A percentile compares a stretch with the other conserved stretches of the same genome.
Evolutionary conservation across 305 asterid genomes (phyloP).

Genomic region (Lippia alba): DNA sequence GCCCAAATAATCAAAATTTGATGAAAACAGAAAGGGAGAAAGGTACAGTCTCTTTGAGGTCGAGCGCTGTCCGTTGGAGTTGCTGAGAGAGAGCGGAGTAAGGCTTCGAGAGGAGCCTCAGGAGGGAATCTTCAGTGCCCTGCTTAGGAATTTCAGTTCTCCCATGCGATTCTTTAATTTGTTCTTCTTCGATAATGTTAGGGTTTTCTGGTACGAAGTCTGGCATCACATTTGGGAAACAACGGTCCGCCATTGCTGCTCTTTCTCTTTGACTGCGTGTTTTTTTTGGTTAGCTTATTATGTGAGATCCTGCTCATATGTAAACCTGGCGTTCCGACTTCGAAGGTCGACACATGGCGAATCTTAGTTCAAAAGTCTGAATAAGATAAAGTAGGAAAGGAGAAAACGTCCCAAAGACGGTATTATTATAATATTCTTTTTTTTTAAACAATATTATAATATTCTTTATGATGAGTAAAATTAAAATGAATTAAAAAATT

Average conservation of each 20-base stretch:
- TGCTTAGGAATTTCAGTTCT: conserved; percentile 36
- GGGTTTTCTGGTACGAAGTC: conserved; percentile 62
- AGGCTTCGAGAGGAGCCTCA: conserved; percentile 62
- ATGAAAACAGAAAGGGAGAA: neutral
- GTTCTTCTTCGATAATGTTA: conserved; percentile 32
- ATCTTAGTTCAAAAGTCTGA: too few relatives aligned
- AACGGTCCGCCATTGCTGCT: conserved; percentile 66
- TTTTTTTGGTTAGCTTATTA: too few relatives aligned
- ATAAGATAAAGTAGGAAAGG: too few relatives aligned
- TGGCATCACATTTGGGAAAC: conserved; percentile 61
- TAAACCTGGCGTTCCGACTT: too few relatives aligned
- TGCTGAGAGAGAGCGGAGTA: conserved; percentile 44
- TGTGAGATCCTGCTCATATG: too few relatives aligned
- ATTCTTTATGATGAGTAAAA: too few relatives aligned
- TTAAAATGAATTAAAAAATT: too few relatives aligned
- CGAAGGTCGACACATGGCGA: too few relatives aligned
- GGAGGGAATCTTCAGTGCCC: conserved; percentile 59
- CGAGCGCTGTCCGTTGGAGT: conserved; percentile 65
- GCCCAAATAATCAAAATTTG: neutral
- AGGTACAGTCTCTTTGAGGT: conserved; percentile 67
- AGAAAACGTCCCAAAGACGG: too few relatives aligned
- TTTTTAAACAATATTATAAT: too few relatives aligned
- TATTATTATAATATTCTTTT: too few relatives aligned
- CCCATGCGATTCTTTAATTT: conserved; percentile 31
- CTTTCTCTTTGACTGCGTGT: neutral